Percentiles rank a stretch among this genome's conserved stretches.
Conservation (phyloP, 2,329 filamentous ascomycete species). For the Verticillium nonalfalfae region DNA sequence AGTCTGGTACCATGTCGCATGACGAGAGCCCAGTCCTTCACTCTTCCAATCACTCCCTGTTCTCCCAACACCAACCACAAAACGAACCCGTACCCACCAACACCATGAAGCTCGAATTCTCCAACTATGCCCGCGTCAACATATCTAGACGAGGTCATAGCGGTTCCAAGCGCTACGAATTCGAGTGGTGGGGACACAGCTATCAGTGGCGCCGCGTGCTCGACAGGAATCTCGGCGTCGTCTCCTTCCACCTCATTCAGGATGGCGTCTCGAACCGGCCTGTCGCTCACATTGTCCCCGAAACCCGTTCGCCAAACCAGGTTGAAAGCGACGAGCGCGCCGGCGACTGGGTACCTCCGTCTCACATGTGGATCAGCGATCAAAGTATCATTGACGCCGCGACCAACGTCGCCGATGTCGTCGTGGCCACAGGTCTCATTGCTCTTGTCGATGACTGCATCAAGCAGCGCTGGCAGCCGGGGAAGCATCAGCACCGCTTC, state of each 20-base stretch:
- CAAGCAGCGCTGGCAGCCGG: constrained; percentile 63
- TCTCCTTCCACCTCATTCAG: constrained; percentile 76
- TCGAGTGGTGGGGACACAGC: constrained; percentile 84
- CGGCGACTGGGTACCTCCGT: constrained; percentile 86
- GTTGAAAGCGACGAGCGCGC: constrained; percentile 64
- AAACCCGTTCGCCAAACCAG: constrained; percentile 66
- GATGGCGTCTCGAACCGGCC: constrained; percentile 50
- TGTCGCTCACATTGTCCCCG: constrained; percentile 80
- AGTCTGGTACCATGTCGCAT: constrained; percentile 25
- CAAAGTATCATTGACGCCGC: constrained; percentile 58
- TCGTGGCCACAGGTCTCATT: constrained; percentile 84
- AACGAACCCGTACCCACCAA: constrained; percentile 55
- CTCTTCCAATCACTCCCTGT: constrained; percentile 18
- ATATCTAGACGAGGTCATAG: constrained; percentile 63
- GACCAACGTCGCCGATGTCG: constrained; percentile 81
- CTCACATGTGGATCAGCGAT: constrained; percentile 86
- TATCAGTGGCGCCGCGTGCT: constrained; percentile 79
- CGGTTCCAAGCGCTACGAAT: constrained; percentile 73
- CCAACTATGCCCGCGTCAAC: constrained; percentile 92
- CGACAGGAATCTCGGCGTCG: constrained; percentile 59
- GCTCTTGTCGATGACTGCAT: constrained; percentile 89
- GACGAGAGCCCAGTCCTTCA: constrained; percentile 23
- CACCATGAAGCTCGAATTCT: constrained; percentile 86
- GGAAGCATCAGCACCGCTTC: constrained; percentile 31
- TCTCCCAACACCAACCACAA: constrained; percentile 26